Evolutionary conservation across 257 asterid genomes (phyloP), one percentile per base, ranked within the genome.

Genomic region (Dorcoceras hygrometricum): DNA sequence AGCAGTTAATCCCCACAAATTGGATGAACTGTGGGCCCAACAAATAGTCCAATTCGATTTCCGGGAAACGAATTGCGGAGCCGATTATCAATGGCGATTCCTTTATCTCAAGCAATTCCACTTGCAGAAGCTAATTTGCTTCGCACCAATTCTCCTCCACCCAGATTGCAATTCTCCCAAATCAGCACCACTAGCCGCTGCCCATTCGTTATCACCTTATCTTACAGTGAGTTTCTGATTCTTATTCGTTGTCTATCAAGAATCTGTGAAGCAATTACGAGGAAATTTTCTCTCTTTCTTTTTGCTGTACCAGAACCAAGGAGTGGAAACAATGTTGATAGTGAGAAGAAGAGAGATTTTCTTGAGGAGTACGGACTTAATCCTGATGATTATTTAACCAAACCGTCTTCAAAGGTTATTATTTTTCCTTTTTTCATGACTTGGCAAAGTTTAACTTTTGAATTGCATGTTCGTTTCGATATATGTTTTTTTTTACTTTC

Each of bases 361-460:
- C 84, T 94, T 57, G 91, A 94, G 73, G 81, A 69, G 58, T 88
- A 85, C 71, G 97, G 97, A 59, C 79, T 90, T 24, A 78, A 90
- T 77, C 95, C 91, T 3, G 96, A 90, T 60, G 89, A 81, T 14
- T 81, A 34, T 75, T 82, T 87, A 51, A 74, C 96, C 61, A 81
- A 87, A 68, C 84, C 87, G 31, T 72, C 87, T 73, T 62, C 86
- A 27, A 87, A 94, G 96, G 99, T 90, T 67, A 18, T 26, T 48
- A 18, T 28, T 62, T 29, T 48, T 32, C 24, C 62, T 62, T 25
- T 62, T 27, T 56, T 4, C 24, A n/a, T 59, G 55, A 19, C 18
- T 27, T 5, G n/a, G 23, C 50, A 11, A 20, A 34, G 27, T 50
- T 27, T n/a, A n/a, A n/a, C n/a, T 69, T 66, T 20, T 50, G 4